Evolutionary conservation across 768 basidiomycete species (phyloP).

Genomic region (Mrakia frigida): DNA sequence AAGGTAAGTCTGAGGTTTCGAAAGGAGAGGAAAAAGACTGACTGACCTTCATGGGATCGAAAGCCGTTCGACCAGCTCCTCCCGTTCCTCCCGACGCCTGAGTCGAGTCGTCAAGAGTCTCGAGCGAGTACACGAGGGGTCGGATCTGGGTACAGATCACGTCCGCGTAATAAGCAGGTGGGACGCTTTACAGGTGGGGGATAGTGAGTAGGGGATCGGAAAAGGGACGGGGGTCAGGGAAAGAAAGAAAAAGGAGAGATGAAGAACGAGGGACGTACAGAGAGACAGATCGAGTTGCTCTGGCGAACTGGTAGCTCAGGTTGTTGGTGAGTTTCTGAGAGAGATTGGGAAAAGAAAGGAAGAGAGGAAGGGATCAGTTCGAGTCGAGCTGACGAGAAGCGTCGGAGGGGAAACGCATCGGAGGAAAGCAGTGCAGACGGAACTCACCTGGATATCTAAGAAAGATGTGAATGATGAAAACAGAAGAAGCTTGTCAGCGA

Average conservation of each 20-base stretch:
- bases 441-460: conserved; percentile 7
- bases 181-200: neutral
- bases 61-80: conserved; percentile 2
- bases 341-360: neutral
- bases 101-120: conserved; percentile 14
- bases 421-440: no score
- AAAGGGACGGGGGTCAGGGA: neutral
- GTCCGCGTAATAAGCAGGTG: conserved; percentile 21
- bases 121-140: conserved; percentile 13
- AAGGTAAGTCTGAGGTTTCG: no score
- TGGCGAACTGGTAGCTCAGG: conserved; percentile 35
- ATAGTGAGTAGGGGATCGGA: no score
- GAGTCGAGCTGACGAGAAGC: conserved; percentile 24
- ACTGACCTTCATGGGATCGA: neutral
- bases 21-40: neutral
- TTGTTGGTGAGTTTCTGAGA: conserved; percentile 24
- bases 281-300: conserved; percentile 37
- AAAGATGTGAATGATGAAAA: no score
- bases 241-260: neutral
- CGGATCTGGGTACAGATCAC: conserved; percentile 15
- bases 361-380: conserved; percentile 22
- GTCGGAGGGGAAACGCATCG: neutral
- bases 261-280: conserved; percentile 35
- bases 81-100: neutral
- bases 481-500: no score